Evolutionary conservation across 495 filamentous ascomycete genomes (phyloP).

Genomic region (Penicillium lagena): DNA sequence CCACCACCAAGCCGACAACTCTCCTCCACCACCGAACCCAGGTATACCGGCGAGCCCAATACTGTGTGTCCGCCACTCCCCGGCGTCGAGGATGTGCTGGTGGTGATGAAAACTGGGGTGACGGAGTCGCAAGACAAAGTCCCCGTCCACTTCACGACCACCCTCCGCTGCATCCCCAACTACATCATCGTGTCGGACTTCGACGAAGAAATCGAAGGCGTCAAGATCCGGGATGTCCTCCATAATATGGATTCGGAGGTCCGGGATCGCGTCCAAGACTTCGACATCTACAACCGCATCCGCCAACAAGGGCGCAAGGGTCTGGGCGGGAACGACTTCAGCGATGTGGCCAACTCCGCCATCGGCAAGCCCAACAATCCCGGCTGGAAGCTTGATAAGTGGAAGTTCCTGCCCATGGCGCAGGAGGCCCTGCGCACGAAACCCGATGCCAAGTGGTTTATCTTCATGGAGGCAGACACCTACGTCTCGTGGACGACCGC

Average conservation of each 20-base stretch:
- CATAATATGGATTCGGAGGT: slow-evolving; percentile 29
- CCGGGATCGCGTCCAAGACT: slow-evolving; percentile 35
- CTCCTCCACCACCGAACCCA: slow-evolving; percentile 1
- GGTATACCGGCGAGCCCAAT: slow-evolving; percentile 6
- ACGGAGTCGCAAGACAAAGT: slow-evolving; percentile 38
- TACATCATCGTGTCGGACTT: slow-evolving; percentile 52
- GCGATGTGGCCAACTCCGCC: slow-evolving; percentile 39
- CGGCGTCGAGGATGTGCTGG: slow-evolving; percentile 37
- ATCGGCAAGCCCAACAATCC: slow-evolving; percentile 43
- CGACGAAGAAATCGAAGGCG: slow-evolving; percentile 39
- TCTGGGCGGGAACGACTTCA: slow-evolving; percentile 31
- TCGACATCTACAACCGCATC: slow-evolving; percentile 47
- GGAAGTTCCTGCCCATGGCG: slow-evolving; percentile 54
- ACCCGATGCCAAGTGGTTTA: slow-evolving; percentile 55
- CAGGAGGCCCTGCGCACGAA: slow-evolving; percentile 35
- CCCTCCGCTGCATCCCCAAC: slow-evolving; percentile 46
- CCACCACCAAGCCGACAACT: not conserved
- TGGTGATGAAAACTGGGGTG: slow-evolving; percentile 43
- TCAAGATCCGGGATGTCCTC: slow-evolving; percentile 44
- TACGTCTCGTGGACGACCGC: slow-evolving; percentile 59
- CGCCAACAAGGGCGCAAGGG: slow-evolving; percentile 30
- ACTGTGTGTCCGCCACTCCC: slow-evolving; percentile 31
- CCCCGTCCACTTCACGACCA: slow-evolving; percentile 44
- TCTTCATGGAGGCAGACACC: slow-evolving; percentile 66
- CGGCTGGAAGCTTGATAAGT: slow-evolving; percentile 54